phyloP scores from a whole-genome alignment of 345 rosid species.

The Eucalyptus curtisii region DNA sequence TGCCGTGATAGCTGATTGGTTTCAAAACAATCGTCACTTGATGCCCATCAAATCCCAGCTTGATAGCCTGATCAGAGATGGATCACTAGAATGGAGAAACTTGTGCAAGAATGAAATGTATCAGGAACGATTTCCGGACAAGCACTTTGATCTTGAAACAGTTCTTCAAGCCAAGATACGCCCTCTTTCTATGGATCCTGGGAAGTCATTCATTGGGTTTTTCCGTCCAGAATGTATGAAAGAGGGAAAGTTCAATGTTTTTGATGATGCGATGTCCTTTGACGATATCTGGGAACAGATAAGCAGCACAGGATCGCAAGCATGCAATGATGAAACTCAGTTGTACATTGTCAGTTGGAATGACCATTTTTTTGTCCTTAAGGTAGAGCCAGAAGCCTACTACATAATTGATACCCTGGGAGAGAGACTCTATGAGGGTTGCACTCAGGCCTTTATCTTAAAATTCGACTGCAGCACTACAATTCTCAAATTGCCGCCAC shows the following conservation, averaged over 20 bases:
- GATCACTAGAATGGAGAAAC: conserved; percentile 88
- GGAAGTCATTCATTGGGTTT: conserved; percentile 79
- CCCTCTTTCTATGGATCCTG: conserved; percentile 45
- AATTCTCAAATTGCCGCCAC: conserved; percentile 26
- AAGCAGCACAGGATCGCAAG: conserved; percentile 28
- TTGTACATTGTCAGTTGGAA: conserved; percentile 92
- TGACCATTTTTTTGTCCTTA: conserved; percentile 86
- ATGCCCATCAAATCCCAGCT: conserved; percentile 89
- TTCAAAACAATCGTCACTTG: conserved; percentile 49
- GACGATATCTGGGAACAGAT: conserved; percentile 93
- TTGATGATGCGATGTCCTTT: conserved; percentile 81
- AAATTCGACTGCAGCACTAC: conserved; percentile 51
- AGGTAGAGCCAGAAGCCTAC: conserved; percentile 69
- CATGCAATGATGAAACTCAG: conserved; percentile 27
- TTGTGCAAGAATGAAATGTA: conserved; percentile 68
- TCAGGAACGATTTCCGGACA: conserved; percentile 69
- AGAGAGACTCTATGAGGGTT: conserved; percentile 91
- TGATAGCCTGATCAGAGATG: conserved; percentile 79
- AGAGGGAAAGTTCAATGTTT: conserved; percentile 56
- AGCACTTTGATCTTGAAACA: conserved; percentile 88
- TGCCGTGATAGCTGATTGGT: conserved; percentile 90
- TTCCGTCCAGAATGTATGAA: conserved; percentile 76
- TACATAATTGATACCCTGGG: conserved; percentile 89
- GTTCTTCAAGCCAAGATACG: conserved; percentile 71
- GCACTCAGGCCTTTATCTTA: conserved; percentile 82